A percentile compares a stretch with the other conserved stretches of the same genome.
Conservation (phyloP, 257 asterid genomes). For the Solanum appendiculatum region DNA sequence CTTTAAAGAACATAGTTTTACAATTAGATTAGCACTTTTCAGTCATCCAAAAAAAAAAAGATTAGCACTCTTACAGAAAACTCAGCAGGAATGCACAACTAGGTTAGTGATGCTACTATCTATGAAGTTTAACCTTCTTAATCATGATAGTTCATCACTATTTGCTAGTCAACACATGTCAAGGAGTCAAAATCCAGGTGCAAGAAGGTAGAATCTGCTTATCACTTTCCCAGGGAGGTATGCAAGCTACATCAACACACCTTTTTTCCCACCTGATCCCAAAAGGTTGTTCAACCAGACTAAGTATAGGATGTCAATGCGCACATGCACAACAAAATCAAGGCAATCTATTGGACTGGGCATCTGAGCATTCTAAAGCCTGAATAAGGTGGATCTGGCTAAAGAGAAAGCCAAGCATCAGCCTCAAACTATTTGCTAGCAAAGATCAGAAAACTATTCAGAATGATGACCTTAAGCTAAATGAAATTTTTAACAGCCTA, state of each 20-base stretch:
- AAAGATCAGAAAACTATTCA: not conserved
- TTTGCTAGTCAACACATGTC: not conserved
- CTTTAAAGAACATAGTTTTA: not conserved
- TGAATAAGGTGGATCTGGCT: not conserved
- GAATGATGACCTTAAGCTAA: not conserved
- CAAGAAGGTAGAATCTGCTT: not conserved
- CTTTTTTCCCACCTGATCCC: not conserved
- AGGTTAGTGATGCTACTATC: not conserved
- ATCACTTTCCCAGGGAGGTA: not conserved
- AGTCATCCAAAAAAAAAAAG: not conserved
- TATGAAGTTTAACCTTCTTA: not conserved
- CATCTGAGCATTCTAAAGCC: not conserved
- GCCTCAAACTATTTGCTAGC: not conserved
- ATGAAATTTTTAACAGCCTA: not conserved
- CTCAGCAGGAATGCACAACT: not conserved
- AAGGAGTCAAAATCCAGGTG: not conserved
- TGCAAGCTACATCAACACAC: not conserved
- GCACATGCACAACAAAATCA: not conserved
- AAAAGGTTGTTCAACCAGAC: not conserved
- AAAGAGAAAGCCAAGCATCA: not conserved
- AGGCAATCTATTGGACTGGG: not conserved
- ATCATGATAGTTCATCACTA: not conserved
- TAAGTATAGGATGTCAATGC: not conserved
- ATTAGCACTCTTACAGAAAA: not conserved
- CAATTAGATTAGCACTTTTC: not conserved